These are phyloP conservation scores for Pochonia chlamydosporia DNA, from an alignment of 2,329 filamentous ascomycete genomes.

Conservation along the genomic window DNA sequence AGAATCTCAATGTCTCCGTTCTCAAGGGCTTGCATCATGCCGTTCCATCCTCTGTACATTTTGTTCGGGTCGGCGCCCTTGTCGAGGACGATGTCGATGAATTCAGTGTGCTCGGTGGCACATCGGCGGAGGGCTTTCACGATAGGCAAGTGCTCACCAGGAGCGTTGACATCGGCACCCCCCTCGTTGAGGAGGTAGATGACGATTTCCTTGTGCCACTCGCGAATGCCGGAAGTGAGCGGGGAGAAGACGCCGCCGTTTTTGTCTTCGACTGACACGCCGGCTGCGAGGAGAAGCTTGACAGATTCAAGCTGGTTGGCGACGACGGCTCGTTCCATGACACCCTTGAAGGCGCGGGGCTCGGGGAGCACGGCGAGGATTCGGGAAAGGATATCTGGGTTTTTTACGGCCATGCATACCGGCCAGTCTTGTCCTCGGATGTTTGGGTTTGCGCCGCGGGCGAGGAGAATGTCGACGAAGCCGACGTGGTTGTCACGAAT, in stretches of 20 bases:
- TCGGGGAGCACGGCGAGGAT: slow-evolving; percentile 53
- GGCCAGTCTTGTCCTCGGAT: slow-evolving; percentile 65
- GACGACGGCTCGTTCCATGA: slow-evolving; percentile 62
- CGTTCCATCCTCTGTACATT: slow-evolving; percentile 61
- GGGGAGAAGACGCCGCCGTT: slow-evolving; percentile 69
- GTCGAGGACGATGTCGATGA: slow-evolving; percentile 57
- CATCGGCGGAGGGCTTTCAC: slow-evolving; percentile 62
- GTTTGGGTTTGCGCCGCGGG: slow-evolving; percentile 54
- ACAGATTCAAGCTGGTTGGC: slow-evolving; percentile 62
- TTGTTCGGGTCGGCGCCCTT: slow-evolving; percentile 63
- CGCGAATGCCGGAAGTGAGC: slow-evolving; percentile 61
- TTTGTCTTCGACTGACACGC: slow-evolving; percentile 64
- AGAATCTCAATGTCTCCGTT: slow-evolving; percentile 53
- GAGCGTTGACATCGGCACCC: slow-evolving; percentile 58
- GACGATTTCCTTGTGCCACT: slow-evolving; percentile 56
- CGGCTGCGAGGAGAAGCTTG: slow-evolving; percentile 58
- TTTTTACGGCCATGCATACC: slow-evolving; percentile 60
- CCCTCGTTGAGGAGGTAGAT: slow-evolving; percentile 55
- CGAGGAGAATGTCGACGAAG: slow-evolving; percentile 52
- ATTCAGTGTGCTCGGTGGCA: slow-evolving; percentile 48
- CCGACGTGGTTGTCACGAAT: slow-evolving; percentile 55
- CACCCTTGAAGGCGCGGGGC: slow-evolving; percentile 57
- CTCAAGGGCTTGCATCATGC: slow-evolving; percentile 59
- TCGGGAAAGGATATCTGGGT: slow-evolving; percentile 53
- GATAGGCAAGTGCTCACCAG: slow-evolving; percentile 65